A percentile compares a stretch with the other conserved stretches of the same genome.
These are phyloP conservation scores for Hemileia vastatrix DNA, from an alignment of 1,284 basidiomycete genomes.

Conservation along the genomic window DNA sequence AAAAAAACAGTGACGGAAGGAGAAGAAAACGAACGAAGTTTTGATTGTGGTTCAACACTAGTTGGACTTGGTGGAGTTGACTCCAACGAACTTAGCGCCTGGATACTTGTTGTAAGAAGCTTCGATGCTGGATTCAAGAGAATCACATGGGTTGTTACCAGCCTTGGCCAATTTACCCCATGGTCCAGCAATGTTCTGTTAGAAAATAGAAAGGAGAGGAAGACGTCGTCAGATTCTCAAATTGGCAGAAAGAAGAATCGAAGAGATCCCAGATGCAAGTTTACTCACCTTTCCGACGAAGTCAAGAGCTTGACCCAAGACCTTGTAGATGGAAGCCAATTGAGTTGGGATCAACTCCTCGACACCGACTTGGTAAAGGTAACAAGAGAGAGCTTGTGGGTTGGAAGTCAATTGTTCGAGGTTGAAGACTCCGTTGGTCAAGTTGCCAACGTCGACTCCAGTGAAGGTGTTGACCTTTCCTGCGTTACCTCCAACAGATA, in stretches of 20 bases:
- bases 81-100: constrained; percentile 25
- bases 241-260: too few relatives aligned
- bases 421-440: constrained; percentile 30
- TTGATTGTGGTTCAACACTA: too few relatives aligned
- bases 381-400: constrained; percentile 25
- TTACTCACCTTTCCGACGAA: constrained; percentile 23
- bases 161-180: too few relatives aligned
- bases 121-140: constrained; percentile 21
- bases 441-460: constrained; percentile 29
- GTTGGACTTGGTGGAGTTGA: too few relatives aligned
- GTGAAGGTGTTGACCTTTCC: constrained; percentile 34
- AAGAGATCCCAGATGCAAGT: too few relatives aligned
- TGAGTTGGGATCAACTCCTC: constrained; percentile 29
- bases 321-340: constrained; percentile 30
- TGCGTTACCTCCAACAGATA: constrained; percentile 31
- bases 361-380: constrained; percentile 9
- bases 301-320: constrained; percentile 26
- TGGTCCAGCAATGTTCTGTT: too few relatives aligned
- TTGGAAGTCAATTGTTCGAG: constrained; percentile 23
- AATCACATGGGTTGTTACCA: constrained; percentile 29
- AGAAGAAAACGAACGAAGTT: too few relatives aligned
- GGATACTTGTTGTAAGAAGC: constrained; percentile 27
- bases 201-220: too few relatives aligned
- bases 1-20: too few relatives aligned
- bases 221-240: neutral